These are phyloP conservation scores for Mycothermus thermophilus DNA, from an alignment of 495 filamentous ascomycete genomes.

Conservation along the genomic window DNA sequence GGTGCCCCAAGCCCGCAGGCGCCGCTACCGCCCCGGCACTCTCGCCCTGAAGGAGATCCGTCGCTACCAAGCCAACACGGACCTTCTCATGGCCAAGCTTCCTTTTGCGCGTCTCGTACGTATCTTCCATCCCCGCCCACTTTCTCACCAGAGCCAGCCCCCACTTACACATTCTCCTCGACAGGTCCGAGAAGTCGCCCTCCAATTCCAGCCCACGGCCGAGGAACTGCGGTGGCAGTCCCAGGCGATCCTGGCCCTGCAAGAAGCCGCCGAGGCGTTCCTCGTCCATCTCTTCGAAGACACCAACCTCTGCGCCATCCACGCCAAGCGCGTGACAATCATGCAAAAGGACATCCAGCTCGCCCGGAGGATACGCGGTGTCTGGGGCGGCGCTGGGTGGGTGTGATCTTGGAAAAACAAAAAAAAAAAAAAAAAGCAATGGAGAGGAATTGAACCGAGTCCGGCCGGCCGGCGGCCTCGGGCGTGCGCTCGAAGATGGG, in stretches of 20 bases:
- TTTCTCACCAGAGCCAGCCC: neutral
- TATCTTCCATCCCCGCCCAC: neutral
- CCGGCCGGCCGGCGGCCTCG: too few species aligned
- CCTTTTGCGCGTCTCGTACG: slow-evolving; percentile 77
- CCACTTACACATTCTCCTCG: neutral
- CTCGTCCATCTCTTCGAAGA: slow-evolving; percentile 92
- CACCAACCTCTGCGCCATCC: slow-evolving; percentile 86
- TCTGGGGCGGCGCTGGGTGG: slow-evolving; percentile 38
- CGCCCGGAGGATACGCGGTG: slow-evolving; percentile 62
- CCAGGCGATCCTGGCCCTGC: slow-evolving; percentile 75
- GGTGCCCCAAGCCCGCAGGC: slow-evolving; percentile 44
- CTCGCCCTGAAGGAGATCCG: slow-evolving; percentile 77
- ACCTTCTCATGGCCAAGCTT: slow-evolving; percentile 65
- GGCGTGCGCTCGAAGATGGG: too few species aligned
- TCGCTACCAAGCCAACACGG: slow-evolving; percentile 66
- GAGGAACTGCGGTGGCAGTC: slow-evolving; percentile 78
- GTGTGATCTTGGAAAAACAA: slow-evolving; percentile 6
- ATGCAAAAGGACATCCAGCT: slow-evolving; percentile 96
- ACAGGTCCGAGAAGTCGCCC: slow-evolving; percentile 73
- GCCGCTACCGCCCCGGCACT: slow-evolving; percentile 74
- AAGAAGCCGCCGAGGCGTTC: slow-evolving; percentile 87
- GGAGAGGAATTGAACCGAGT: too few species aligned
- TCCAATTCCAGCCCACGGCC: slow-evolving; percentile 35
- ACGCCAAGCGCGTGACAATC: slow-evolving; percentile 91
- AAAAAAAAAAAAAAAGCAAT: too few species aligned